phyloP scores from a whole-genome alignment of 176 grass and related monocot genomes.

The Pontederia crassipes region DNA sequence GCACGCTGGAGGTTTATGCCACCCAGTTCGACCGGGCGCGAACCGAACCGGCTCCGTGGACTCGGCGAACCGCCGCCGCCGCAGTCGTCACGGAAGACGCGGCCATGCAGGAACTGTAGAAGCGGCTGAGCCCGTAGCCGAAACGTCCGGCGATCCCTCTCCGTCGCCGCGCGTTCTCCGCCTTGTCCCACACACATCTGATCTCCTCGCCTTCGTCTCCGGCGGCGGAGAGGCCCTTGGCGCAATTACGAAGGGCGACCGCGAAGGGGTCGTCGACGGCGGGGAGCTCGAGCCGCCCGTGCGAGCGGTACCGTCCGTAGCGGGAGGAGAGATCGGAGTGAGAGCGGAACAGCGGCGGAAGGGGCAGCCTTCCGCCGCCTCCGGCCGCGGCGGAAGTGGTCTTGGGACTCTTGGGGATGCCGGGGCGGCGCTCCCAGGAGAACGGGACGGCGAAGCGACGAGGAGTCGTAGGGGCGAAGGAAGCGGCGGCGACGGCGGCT shows the following conservation, averaged over 20 bases:
- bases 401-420: constrained; percentile 49
- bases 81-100: background rate
- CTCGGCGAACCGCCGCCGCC: too few relatives aligned
- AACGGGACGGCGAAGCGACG: constrained; percentile 56
- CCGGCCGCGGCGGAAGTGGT: background rate
- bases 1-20: too few relatives aligned
- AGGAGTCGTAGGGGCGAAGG: constrained; percentile 17
- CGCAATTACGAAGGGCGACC: background rate
- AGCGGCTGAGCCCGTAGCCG: constrained; percentile 18
- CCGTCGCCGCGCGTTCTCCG: constrained; percentile 1
- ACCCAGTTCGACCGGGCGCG: too few relatives aligned
- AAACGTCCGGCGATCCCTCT: constrained; percentile 6
- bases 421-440: constrained; percentile 91
- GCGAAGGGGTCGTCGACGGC: constrained; percentile 3
- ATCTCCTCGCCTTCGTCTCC: constrained; percentile 8
- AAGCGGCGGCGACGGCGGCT: constrained; percentile 14
- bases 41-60: too few relatives aligned
- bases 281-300: background rate
- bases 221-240: constrained; percentile 32
- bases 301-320: background rate
- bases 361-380: background rate
- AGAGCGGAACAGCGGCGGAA: constrained; percentile 22
- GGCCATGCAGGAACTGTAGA: background rate
- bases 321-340: constrained; percentile 21
- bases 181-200: constrained; percentile 40